phyloP scores from a whole-genome alignment of 352 stramenopile species.

The Phytophthora hybrid region DNA sequence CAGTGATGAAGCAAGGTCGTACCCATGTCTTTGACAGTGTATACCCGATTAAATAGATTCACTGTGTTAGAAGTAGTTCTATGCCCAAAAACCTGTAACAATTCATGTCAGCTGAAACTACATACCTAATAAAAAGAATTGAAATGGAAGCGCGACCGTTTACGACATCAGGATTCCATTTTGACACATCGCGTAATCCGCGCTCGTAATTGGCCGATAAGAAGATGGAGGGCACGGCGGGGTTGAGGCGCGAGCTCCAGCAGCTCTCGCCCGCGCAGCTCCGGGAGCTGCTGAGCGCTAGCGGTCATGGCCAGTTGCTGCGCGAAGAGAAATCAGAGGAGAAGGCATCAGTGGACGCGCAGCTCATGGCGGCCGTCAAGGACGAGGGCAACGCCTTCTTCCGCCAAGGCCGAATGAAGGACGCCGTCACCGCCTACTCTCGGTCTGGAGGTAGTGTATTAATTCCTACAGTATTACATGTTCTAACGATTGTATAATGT shows the following conservation, averaged over 20 bases:
- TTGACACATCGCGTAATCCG: neutral
- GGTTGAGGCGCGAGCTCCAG: slow-evolving; percentile 37
- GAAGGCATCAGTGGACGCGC: slow-evolving; percentile 35
- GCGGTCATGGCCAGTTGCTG: slow-evolving; percentile 39
- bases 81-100: no score
- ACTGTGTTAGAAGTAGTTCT: no score
- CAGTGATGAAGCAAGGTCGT: neutral
- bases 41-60: no score
- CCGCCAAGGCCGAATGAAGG: slow-evolving; percentile 41
- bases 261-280: slow-evolving; percentile 47
- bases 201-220: slow-evolving; percentile 1
- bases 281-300: slow-evolving; percentile 40
- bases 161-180: neutral
- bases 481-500: neutral
- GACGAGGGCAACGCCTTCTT: slow-evolving; percentile 71
- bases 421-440: slow-evolving; percentile 60
- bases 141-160: neutral
- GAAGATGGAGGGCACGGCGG: slow-evolving; percentile 21
- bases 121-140: no score
- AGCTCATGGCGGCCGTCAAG: slow-evolving; percentile 43
- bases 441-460: slow-evolving; percentile 13
- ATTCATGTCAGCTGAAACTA: no score
- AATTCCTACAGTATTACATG: no score
- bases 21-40: neutral
- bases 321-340: neutral